Evolutionary conservation across 352 stramenopile genomes (phyloP).

Genomic region (Poterioochromonas sp.): DNA sequence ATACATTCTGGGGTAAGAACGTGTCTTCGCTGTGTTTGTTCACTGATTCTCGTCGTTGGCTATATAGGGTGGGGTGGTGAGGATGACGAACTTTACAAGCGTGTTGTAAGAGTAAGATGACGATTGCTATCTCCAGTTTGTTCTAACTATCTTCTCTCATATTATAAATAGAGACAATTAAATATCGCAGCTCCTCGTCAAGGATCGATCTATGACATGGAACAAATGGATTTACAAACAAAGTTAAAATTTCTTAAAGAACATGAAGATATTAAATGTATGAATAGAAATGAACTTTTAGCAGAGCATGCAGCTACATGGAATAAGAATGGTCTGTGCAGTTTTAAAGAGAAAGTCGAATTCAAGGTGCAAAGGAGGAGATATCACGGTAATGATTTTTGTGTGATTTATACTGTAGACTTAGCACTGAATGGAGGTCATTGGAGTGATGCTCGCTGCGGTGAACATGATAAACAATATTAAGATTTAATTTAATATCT

Average conservation of each 20-base stretch:
- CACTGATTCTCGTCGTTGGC: neutral
- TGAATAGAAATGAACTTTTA: constrained; percentile 64
- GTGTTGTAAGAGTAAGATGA: constrained; percentile 35
- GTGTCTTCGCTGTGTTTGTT: neutral
- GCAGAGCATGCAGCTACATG: constrained; percentile 58
- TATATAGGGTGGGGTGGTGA: constrained; percentile 61
- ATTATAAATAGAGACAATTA: constrained; percentile 51
- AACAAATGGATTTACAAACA: constrained; percentile 42
- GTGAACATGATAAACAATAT: neutral
- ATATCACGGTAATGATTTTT: constrained; percentile 36
- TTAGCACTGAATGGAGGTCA: constrained; percentile 36
- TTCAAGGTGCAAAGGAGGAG: constrained; percentile 37
- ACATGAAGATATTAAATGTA: constrained; percentile 67
- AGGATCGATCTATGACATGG: constrained; percentile 49
- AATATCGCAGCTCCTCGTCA: constrained; percentile 15
- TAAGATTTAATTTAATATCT: too few species aligned
- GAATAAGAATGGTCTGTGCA: constrained; percentile 53
- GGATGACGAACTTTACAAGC: constrained; percentile 72
- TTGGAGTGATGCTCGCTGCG: constrained; percentile 12
- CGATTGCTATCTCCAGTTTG: neutral
- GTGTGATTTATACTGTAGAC: constrained; percentile 41
- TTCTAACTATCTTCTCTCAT: constrained; percentile 36
- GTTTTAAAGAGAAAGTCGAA: constrained; percentile 27
- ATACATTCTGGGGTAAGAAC: constrained; percentile 74
- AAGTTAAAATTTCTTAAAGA: constrained; percentile 57